Percentiles rank a stretch among this genome's conserved stretches.
phyloP scores from a whole-genome alignment of 306 rosid genomes.

The Rubus parviflorus region DNA sequence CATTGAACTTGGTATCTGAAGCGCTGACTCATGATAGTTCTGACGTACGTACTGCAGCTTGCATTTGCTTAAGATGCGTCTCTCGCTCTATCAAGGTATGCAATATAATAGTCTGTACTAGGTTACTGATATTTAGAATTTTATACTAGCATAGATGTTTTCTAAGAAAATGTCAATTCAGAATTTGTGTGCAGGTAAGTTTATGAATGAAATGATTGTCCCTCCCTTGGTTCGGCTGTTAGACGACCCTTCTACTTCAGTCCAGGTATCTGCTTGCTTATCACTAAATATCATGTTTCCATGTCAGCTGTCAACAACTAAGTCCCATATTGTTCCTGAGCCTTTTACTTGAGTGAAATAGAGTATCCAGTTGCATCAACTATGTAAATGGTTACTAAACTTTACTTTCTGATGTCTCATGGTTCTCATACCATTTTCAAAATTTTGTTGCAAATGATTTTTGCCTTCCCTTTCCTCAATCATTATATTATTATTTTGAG shows the following conservation, averaged over 20 bases:
- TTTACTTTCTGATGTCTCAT: not conserved
- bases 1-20: constrained; percentile 51
- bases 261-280: constrained; percentile 61
- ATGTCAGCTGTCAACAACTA: not conserved
- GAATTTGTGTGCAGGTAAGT: constrained; percentile 89
- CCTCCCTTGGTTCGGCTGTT: constrained; percentile 80
- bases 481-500: not conserved
- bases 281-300: constrained; percentile 18
- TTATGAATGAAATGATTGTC: constrained; percentile 74
- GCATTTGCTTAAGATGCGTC: constrained; percentile 83
- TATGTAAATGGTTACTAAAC: not conserved
- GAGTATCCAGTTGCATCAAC: not conserved
- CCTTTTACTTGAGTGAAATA: constrained; percentile 7
- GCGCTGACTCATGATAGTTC: constrained; percentile 68
- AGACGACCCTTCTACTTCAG: constrained; percentile 64
- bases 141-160: constrained; percentile 9
- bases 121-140: constrained; percentile 21
- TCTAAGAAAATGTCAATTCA: constrained; percentile 55
- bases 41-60: constrained; percentile 76
- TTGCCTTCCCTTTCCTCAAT: not conserved
- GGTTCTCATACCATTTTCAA: not conserved
- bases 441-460: not conserved
- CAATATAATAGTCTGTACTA: constrained; percentile 10
- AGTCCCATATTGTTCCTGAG: not conserved
- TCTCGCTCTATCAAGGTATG: constrained; percentile 91